These are phyloP conservation scores for Arthrobotrys sinensis DNA, from an alignment of 2,329 filamentous ascomycete species.

Conservation along the genomic window DNA sequence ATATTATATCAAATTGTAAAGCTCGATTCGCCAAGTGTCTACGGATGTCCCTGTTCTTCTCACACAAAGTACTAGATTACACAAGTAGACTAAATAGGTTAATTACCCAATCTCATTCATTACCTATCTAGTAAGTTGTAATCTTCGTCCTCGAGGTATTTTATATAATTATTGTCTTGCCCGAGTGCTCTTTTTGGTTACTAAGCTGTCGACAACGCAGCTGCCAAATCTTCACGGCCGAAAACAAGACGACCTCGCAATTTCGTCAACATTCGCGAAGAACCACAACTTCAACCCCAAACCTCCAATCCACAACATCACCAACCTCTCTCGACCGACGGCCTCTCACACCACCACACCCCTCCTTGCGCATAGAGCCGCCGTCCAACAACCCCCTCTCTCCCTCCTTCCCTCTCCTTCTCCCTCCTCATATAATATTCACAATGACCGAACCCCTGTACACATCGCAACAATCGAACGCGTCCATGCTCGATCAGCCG, in stretches of 20 bases:
- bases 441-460: constrained; percentile 53
- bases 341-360: constrained; percentile 26
- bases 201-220: constrained; percentile 42
- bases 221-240: constrained; percentile 42
- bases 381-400: constrained; percentile 26
- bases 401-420: constrained; percentile 2
- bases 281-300: constrained; percentile 21
- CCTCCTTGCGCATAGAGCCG: constrained; percentile 50
- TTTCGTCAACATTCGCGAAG: constrained; percentile 58
- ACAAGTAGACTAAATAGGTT: too few relatives aligned
- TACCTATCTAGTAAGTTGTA: too few relatives aligned
- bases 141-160: not conserved
- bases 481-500: constrained; percentile 55
- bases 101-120: too few relatives aligned
- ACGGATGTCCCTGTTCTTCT: too few relatives aligned
- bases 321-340: constrained; percentile 13
- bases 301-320: constrained; percentile 55
- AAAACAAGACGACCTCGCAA: constrained; percentile 38
- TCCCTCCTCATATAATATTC: constrained; percentile 24
- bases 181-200: not conserved
- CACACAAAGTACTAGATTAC: too few relatives aligned
- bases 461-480: constrained; percentile 59
- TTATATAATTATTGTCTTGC: not conserved
- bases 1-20: constrained; percentile 4
- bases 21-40: not conserved